These are phyloP conservation scores for Hypomyces rosellus DNA, from an alignment of 2,329 filamentous ascomycete genomes.

Conservation along the genomic window DNA sequence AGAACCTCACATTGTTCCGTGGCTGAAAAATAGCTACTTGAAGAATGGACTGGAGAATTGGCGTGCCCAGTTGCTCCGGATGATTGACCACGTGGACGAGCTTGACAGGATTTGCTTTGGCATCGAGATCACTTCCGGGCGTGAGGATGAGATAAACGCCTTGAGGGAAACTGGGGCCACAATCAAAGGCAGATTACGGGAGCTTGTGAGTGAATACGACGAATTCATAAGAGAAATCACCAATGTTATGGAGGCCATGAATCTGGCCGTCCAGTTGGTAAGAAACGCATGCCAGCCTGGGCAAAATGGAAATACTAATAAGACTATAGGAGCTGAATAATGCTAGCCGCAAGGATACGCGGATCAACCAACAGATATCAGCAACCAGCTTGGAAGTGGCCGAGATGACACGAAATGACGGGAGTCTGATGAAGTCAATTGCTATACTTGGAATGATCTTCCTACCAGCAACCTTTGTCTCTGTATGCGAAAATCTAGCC, in stretches of 20 bases:
- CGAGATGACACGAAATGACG: constrained; percentile 10
- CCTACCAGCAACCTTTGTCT: constrained; percentile 22
- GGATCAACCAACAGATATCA: constrained; percentile 1
- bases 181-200: constrained; percentile 11
- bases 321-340: not conserved
- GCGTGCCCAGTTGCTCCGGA: constrained; percentile 16
- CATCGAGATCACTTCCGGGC: not conserved
- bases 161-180: not conserved
- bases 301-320: too few species aligned
- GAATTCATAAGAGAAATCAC: constrained; percentile 14
- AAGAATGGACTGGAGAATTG: constrained; percentile 15
- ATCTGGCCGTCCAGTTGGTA: constrained; percentile 14
- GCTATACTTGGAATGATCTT: constrained; percentile 19
- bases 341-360: constrained; percentile 11
- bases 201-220: constrained; percentile 15
- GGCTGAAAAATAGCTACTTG: constrained; percentile 16
- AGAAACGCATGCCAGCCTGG: not conserved
- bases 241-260: constrained; percentile 14
- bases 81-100: constrained; percentile 15
- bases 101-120: constrained; percentile 5
- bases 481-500: constrained; percentile 7
- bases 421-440: constrained; percentile 15
- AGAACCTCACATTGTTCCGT: constrained; percentile 8
- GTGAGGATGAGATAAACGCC: not conserved
- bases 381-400: constrained; percentile 8